Evolutionary conservation across 306 rosid species (phyloP), one percentile per base, ranked within the genome.

Genomic region (Cucurbita argyrosperma): DNA sequence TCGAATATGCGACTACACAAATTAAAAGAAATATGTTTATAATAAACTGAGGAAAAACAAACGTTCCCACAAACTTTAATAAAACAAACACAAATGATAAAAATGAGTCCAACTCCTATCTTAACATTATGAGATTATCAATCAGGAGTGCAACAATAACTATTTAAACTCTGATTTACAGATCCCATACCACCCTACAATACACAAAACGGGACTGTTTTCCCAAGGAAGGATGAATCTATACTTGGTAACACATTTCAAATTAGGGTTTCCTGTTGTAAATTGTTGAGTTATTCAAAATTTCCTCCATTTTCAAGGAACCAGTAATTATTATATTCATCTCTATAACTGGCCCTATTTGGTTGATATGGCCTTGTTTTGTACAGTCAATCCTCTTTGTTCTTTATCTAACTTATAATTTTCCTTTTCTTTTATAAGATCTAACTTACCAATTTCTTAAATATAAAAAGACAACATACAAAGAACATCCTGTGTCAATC

Each of bases 1-100:
- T 64, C 90, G 92, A 77, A 94, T 90, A 81, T 94, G 99, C 35
- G 83, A 81, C 99, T 94, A 83, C 78, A 81, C 35, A 49, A 42
- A 61, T 65, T 57, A 38, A 38, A 21, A 43, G 54, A 37, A 76
- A 67, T 55, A 26, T 8, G 56, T 60, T 38, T 50, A 74, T 15
- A 12, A 52, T 47, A 67, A 47, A 57, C 19, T 54, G 19, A 23
- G 6, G 10, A 74, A 4, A 23, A 7, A 51, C 55, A 21, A 19
- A 45, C 21, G n/a, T 23, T 45, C 39, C 18, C 57, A 69, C 39
- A 47, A 47, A 19, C 54, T 7, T 13, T 4, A 7, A 69, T 49
- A 26, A 26, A 68, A 23, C 43, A 69, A 49, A 15, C 14, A 26
- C 58, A 69, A 7, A 69, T 13, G 43, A 50, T 4, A 69, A 67